Conservation (phyloP, 768 basidiomycete genomes). For the Daedaleopsis nitida region DNA sequence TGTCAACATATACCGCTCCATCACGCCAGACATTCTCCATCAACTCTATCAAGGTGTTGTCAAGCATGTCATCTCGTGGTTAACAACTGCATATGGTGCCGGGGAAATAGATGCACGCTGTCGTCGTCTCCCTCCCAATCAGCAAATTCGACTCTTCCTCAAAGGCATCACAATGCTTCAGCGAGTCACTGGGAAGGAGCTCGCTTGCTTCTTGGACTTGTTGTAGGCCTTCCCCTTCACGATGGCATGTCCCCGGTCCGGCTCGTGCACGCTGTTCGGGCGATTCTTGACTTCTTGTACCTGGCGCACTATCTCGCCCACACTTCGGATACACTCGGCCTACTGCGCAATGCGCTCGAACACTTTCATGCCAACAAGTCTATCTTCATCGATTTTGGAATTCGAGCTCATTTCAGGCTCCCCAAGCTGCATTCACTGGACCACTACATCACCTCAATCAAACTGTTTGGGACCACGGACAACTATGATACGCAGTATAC, state of each 20-base stretch:
- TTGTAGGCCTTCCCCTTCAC: conserved; percentile 20
- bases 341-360: conserved; percentile 11
- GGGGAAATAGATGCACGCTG: conserved; percentile 23
- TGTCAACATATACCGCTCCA: conserved; percentile 24
- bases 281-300: conserved; percentile 29
- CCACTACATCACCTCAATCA: conserved; percentile 23
- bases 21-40: conserved; percentile 33
- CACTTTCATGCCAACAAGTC: conserved; percentile 26
- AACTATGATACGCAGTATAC: conserved; percentile 27
- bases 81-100: conserved; percentile 10
- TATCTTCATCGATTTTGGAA: conserved; percentile 25
- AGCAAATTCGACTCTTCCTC: conserved; percentile 22
- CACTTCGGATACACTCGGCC: conserved; percentile 7
- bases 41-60: conserved; percentile 32
- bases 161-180: conserved; percentile 25
- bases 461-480: conserved; percentile 21
- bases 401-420: conserved; percentile 24
- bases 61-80: conserved; percentile 31
- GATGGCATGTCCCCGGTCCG: conserved; percentile 2
- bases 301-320: conserved; percentile 28
- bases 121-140: conserved; percentile 23
- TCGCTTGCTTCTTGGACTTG: conserved; percentile 22
- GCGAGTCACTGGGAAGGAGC: conserved; percentile 27
- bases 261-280: conserved; percentile 20
- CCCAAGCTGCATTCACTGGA: conserved; percentile 25